Base-by-base conservation (phyloP, 2,329 filamentous ascomycete genomes). In the Fusarium floridanum region DNA sequence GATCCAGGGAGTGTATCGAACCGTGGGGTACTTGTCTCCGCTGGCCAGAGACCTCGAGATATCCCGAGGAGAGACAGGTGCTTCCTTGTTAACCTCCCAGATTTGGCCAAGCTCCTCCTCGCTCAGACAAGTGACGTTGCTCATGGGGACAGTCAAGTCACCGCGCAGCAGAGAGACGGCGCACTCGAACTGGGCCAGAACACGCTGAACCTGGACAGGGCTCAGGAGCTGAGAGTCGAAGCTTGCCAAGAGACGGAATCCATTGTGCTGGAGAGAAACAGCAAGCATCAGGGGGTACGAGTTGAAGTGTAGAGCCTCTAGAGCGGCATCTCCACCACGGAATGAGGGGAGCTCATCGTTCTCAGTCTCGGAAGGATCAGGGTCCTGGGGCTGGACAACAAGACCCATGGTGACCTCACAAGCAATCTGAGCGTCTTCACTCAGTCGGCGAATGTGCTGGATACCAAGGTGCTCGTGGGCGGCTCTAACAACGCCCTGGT, bases 221-320 rank as follows among this genome's bases (percentile, higher is more conserved):
- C 83, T 84, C 36, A 92, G 86, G 2, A 88, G 85, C 17, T 87
- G 86, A 10, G 89, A 89, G 74, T 93, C 90, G 75, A 91, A 92
- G 74, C 90, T 91, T 5, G 90, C 89, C 80, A 89, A 89, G 36
- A 91, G 83, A 17, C 87, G 80, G 76, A 92, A 88, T 1, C 87
- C 86, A 50, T 84, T 82, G 3, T 86, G 82, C 43, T 88, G 86
- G 2, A 91, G 80, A 1, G 88, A 90, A 72, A 90, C 92, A 43
- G 91, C 90, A 39, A 92, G 81, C 84, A 92, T 92, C 29, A 92
- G 85, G 5, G 89, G 88, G 77, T 92, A 91, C 0, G 86, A 87
- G 77, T 87, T 87, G 75, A 87, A 87, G 77, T 87, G 86, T 43
- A 91, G 83, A 0, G 89, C 90, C 72, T 91, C 89, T 20, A 88